Evolutionary conservation across 2,329 filamentous ascomycete species (phyloP).

Genomic region (Exophiala xenobiotica): DNA sequence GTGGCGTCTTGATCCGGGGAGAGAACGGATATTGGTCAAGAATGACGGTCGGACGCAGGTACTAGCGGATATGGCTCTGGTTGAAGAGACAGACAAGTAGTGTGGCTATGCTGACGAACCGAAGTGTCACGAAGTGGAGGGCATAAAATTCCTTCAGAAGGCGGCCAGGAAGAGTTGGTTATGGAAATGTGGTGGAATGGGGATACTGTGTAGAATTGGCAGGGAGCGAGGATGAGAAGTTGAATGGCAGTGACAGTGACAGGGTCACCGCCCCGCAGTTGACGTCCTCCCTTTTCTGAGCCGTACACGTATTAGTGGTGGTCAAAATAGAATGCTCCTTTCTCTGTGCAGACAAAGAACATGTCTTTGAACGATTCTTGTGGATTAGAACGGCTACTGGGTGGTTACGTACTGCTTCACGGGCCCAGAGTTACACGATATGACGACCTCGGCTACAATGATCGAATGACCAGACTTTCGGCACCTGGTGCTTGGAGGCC

Average conservation of each 20-base stretch:
- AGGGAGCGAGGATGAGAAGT: neutral
- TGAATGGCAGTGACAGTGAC: neutral
- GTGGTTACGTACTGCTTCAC: neutral
- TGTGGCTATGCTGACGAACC: neutral
- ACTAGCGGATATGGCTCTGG: neutral
- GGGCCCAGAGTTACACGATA: neutral
- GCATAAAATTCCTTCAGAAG: too few species aligned
- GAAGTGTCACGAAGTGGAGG: too few species aligned
- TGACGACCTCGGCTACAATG: neutral
- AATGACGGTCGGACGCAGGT: neutral
- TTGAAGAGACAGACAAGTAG: constrained; percentile 6
- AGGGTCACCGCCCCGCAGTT: neutral
- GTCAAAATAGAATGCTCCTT: neutral
- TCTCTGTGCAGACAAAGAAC: neutral
- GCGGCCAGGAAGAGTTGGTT: too few species aligned
- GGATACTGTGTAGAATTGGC: neutral
- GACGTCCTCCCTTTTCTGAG: neutral
- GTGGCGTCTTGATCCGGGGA: constrained; percentile 11
- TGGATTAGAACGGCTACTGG: neutral
- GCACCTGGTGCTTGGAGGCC: too few species aligned
- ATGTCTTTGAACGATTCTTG: neutral
- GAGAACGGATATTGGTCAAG: too few species aligned
- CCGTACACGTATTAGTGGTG: too few species aligned
- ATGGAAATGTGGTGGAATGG: neutral
- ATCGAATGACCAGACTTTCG: too few species aligned